Base-by-base conservation (phyloP, 306 rosid species). In the Acacia melanoxylon region DNA sequence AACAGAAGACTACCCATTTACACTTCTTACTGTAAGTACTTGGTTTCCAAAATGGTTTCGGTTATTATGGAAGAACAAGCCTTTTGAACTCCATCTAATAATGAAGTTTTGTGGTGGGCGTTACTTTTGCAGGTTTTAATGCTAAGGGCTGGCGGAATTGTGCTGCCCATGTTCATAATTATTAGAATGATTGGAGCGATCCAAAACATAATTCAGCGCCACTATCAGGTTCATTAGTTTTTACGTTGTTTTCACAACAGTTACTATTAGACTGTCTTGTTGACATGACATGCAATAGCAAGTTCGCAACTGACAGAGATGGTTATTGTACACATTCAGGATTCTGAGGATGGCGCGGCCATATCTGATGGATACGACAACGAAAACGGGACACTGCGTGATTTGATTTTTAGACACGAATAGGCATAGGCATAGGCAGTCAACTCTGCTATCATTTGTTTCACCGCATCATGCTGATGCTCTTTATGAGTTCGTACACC, bases 1-100 rank as follows among this genome's bases (percentile, higher is more conserved):
- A 72, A 68, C 84, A 46, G 93, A 85, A 84, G 93, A 92, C 16
- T 92, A 93, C 86, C 99, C 99, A 8, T 95, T 95, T 77, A 89
- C 99, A 54, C 88, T 95, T 79, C 78, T 91, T 6, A 92, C 97
- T 1, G 99, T 95, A 85, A 87, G 94, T 80, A 46, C 22, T 65
- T 52, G 11, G 48, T 59, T 81, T 46, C 54, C 31, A 24, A 8
- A 19, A 58, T 25, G 14, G 40, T 2, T 13, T 19, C 37, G n/a
- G 2, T 42, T 44, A 4, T 24, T 13, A 6, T 14, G 35, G 22
- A 17, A 2, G 75, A 68, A 7, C 56, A 24, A 22, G 29, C 54
- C 6, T 14, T 42, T 44, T 3, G 15, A 44, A 46, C 14, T 16
- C 62, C 6, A 33, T 11, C 20, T 13, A 41, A 76, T 45, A 65